A percentile compares a stretch with the other conserved stretches of the same genome.
Evolutionary conservation across 768 basidiomycete species (phyloP).

Genomic region (Naganishia randhawae): DNA sequence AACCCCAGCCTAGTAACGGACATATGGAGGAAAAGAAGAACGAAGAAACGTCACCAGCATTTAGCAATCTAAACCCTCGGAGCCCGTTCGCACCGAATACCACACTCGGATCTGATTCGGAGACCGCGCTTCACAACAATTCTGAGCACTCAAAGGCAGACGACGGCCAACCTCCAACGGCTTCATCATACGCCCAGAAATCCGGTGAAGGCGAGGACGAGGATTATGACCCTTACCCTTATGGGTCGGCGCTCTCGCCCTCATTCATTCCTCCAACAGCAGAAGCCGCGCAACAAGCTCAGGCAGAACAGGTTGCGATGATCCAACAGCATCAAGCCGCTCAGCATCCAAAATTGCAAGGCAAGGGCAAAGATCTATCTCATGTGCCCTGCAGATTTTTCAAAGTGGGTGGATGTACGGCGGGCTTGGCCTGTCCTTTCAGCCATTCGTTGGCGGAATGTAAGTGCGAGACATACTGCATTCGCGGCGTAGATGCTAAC

Average conservation of each 20-base stretch:
- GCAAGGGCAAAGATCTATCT: conserved; percentile 56
- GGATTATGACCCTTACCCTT: conserved; percentile 21
- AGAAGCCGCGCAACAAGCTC: neutral
- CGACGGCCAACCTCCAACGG: neutral
- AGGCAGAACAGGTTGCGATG: conserved; percentile 15
- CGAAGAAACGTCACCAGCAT: neutral
- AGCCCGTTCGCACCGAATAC: neutral
- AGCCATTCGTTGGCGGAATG: conserved; percentile 73
- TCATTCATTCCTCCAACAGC: conserved; percentile 8
- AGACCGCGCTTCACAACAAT: neutral
- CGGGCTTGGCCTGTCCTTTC: conserved; percentile 92
- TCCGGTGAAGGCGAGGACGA: conserved; percentile 8
- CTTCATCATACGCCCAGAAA: conserved; percentile 6
- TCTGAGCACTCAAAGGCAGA: neutral
- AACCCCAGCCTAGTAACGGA: neutral
- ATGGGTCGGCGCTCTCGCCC: conserved; percentile 10
- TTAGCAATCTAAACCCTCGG: neutral
- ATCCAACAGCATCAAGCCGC: conserved; percentile 11
- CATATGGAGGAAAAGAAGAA: conserved; percentile 10
- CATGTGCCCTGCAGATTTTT: conserved; percentile 99
- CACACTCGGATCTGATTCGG: neutral
- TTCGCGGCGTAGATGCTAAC: neutral
- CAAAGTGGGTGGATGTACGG: conserved; percentile 85
- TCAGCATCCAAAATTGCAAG: conserved; percentile 24
- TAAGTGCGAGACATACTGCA: conserved; percentile 40